A percentile compares a stretch with the other conserved stretches of the same genome.
Evolutionary conservation across 1,284 basidiomycete genomes (phyloP).

Genomic region (Moesziomyces sp.): DNA sequence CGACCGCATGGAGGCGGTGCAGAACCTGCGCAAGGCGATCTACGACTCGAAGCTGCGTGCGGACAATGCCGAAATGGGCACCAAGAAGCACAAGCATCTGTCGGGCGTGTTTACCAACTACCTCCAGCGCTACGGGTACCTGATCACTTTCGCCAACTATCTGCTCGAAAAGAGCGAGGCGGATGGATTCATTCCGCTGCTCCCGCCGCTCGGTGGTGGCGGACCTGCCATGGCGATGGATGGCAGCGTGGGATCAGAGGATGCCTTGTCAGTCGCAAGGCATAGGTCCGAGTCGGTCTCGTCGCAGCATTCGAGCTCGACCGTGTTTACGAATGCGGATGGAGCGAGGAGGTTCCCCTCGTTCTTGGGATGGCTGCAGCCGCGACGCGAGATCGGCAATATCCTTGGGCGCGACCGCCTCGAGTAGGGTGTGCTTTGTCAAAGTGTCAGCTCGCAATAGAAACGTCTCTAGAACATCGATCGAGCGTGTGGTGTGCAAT

Average conservation of each 20-base stretch:
- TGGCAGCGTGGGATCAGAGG: background rate
- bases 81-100: conserved; percentile 55
- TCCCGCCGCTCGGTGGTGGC: conserved; percentile 27
- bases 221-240: conserved; percentile 23
- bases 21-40: conserved; percentile 66
- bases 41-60: conserved; percentile 63
- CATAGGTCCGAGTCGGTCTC: conserved; percentile 26
- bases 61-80: conserved; percentile 57
- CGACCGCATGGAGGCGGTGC: conserved; percentile 66
- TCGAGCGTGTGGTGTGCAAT: background rate
- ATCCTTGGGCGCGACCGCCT: conserved; percentile 50
- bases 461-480: background rate
- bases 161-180: conserved; percentile 78
- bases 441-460: background rate
- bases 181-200: conserved; percentile 33
- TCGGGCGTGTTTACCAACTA: conserved; percentile 61
- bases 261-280: background rate
- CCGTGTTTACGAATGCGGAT: conserved; percentile 18
- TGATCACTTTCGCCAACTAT: conserved; percentile 96
- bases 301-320: conserved; percentile 29
- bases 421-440: conserved; percentile 25
- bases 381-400: conserved; percentile 58
- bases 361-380: conserved; percentile 63
- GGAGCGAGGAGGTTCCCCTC: conserved; percentile 49
- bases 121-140: conserved; percentile 75